Evolutionary conservation across 2,329 filamentous ascomycete genomes (phyloP).

Genomic region (Beauveria pseudobassiana): DNA sequence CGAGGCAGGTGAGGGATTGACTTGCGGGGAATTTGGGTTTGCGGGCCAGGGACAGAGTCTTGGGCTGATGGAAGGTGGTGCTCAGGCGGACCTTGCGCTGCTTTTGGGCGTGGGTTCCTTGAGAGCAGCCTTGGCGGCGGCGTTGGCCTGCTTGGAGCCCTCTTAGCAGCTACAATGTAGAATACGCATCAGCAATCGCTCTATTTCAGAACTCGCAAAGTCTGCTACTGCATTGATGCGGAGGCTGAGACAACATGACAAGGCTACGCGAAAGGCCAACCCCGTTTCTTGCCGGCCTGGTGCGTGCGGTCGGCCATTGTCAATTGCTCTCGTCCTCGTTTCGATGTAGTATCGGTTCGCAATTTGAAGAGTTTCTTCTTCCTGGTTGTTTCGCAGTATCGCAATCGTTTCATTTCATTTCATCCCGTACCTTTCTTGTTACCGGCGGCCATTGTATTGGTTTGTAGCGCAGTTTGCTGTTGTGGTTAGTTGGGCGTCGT

Average conservation of each 20-base stretch:
- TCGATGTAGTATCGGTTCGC: slow-evolving; percentile 5
- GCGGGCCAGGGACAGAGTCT: slow-evolving; percentile 88
- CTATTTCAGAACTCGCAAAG: slow-evolving; percentile 66
- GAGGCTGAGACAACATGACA: not conserved
- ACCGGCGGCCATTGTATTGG: slow-evolving; percentile 27
- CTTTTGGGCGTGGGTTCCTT: slow-evolving; percentile 71
- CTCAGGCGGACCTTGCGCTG: slow-evolving; percentile 84
- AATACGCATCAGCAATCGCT: slow-evolving; percentile 64
- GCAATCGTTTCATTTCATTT: slow-evolving; percentile 14
- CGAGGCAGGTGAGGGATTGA: slow-evolving; percentile 82
- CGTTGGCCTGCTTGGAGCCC: slow-evolving; percentile 78
- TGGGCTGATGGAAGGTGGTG: slow-evolving; percentile 95
- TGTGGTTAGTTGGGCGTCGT: slow-evolving; percentile 18
- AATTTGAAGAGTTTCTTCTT: slow-evolving; percentile 5
- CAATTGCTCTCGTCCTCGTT: not conserved
- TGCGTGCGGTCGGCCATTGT: not conserved
- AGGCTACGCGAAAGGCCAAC: not conserved
- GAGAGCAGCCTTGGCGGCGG: slow-evolving; percentile 92
- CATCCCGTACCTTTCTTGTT: slow-evolving; percentile 42
- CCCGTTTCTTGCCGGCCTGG: not conserved
- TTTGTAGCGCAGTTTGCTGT: slow-evolving; percentile 19
- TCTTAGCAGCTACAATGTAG: slow-evolving; percentile 47
- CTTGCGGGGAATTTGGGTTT: slow-evolving; percentile 94
- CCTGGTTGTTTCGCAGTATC: not conserved
- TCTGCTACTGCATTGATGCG: slow-evolving; percentile 63